These are phyloP conservation scores for Coffea humblotiana DNA, from an alignment of 305 asterid genomes.

Conservation along the genomic window DNA sequence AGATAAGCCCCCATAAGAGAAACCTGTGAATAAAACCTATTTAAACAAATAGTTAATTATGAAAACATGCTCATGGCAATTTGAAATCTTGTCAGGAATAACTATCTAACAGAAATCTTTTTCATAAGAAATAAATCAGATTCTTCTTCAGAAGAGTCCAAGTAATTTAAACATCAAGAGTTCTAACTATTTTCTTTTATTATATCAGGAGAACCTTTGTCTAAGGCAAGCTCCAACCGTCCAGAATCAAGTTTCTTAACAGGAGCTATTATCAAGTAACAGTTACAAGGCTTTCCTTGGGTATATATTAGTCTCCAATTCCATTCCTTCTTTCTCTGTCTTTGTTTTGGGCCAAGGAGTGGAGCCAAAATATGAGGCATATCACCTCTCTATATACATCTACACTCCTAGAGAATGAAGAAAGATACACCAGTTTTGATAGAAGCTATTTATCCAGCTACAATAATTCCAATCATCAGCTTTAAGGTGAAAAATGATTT, in stretches of 20 bases:
- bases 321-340: neutral
- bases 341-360: neutral
- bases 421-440: too few relatives aligned
- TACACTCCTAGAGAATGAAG: neutral
- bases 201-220: neutral
- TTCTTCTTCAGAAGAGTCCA: neutral
- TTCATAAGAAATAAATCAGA: neutral
- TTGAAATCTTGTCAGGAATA: neutral
- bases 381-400: neutral
- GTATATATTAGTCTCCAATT: neutral
- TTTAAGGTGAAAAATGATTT: neutral
- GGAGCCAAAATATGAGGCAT: neutral
- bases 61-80: slow-evolving; percentile 27
- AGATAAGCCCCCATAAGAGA: slow-evolving; percentile 87
- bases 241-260: neutral
- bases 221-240: neutral
- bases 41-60: slow-evolving; percentile 47
- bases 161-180: too few relatives aligned
- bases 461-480: neutral
- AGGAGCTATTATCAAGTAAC: neutral
- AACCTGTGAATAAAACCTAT: slow-evolving; percentile 95
- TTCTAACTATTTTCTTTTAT: neutral
- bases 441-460: neutral
- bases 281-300: neutral
- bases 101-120: neutral